These are phyloP conservation scores for Tulasnella sp. DNA, from an alignment of 768 basidiomycete genomes.

Conservation along the genomic window DNA sequence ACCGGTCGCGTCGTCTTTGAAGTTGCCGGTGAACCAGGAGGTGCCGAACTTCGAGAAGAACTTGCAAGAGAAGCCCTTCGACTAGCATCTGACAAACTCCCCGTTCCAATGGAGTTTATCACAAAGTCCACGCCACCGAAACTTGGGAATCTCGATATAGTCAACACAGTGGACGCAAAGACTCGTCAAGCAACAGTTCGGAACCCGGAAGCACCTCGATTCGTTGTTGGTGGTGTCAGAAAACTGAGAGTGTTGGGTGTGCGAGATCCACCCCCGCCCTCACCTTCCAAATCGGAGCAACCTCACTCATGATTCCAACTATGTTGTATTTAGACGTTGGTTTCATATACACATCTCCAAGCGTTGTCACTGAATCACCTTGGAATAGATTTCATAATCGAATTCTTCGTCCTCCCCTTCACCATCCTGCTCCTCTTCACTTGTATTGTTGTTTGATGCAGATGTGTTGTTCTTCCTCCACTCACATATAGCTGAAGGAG, in stretches of 20 bases:
- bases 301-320: no score
- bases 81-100: conserved; percentile 77
- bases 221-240: no score
- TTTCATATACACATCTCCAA: no score
- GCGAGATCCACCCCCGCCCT: no score
- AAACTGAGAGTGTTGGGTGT: no score
- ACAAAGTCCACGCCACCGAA: conserved; percentile 53
- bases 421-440: conserved; percentile 1
- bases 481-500: neutral
- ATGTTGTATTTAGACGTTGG: no score
- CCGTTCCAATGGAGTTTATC: conserved; percentile 81
- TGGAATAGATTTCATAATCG: conserved; percentile 17
- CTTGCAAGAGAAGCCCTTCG: conserved; percentile 89
- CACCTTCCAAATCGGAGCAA: no score
- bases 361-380: conserved; percentile 5
- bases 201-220: no score
- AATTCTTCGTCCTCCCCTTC: conserved; percentile 5
- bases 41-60: conserved; percentile 58
- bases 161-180: no score
- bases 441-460: neutral
- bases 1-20: conserved; percentile 88
- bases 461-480: neutral
- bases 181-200: no score
- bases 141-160: conserved; percentile 54
- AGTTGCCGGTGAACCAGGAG: conserved; percentile 62